Percentiles rank a stretch among this genome's conserved stretches.
phyloP scores from a whole-genome alignment of 176 grass and related monocot genomes.

The Chloris gayana region DNA sequence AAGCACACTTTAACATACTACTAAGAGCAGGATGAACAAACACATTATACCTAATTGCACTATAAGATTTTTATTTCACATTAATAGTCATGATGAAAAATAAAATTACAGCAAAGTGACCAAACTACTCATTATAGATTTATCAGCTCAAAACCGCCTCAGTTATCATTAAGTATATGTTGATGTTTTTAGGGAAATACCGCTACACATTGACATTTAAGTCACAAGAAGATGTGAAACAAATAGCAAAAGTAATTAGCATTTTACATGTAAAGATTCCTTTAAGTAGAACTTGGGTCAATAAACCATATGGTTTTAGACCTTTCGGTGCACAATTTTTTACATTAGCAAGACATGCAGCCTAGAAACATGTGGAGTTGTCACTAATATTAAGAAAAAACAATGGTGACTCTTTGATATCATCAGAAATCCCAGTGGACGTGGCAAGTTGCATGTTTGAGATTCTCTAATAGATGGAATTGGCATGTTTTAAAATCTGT shows the following conservation, averaged over 20 bases:
- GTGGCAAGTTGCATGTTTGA: constrained; percentile 30
- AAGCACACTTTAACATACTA: constrained; percentile 30
- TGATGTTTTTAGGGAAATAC: too few species aligned
- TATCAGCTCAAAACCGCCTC: not conserved
- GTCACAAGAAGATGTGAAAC: not conserved
- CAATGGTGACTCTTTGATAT: not conserved
- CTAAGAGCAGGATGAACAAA: constrained; percentile 9
- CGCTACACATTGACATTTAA: not conserved
- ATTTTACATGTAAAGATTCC: too few species aligned
- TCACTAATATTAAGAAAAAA: not conserved
- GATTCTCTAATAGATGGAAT: constrained; percentile 10
- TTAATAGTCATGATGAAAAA: not conserved
- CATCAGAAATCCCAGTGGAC: not conserved
- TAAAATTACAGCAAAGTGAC: constrained; percentile 1
- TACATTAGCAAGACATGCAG: constrained; percentile 5
- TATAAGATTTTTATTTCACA: not conserved
- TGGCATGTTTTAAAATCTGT: not conserved
- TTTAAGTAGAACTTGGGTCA: too few species aligned
- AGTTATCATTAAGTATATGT: not conserved
- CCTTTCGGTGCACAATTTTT: too few species aligned
- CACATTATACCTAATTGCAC: not conserved
- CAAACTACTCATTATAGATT: not conserved
- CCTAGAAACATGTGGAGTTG: constrained; percentile 7
- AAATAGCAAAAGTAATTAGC: too few species aligned
- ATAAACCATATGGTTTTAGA: too few species aligned